Percentiles rank a stretch among this genome's conserved stretches.
Conservation (phyloP, 1,139 yeast genomes). For the Meyerozyma elateridarum region DNA sequence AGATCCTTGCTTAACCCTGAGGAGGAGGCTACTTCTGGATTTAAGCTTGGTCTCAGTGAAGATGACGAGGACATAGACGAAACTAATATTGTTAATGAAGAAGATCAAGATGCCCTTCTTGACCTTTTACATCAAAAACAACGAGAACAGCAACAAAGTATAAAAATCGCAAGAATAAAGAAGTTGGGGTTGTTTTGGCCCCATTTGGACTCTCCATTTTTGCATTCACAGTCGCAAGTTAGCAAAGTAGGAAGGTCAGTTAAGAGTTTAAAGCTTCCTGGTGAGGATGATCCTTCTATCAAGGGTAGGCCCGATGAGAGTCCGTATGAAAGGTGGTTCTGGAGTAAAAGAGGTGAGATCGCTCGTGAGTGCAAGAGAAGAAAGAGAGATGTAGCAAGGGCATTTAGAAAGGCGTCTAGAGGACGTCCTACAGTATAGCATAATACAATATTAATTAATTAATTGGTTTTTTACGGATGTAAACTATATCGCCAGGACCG, state of each 20-base stretch:
- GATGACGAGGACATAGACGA: conserved; percentile 37
- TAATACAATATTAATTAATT: not conserved
- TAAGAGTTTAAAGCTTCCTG: conserved; percentile 30
- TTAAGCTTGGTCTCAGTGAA: conserved; percentile 30
- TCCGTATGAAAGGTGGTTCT: conserved; percentile 73
- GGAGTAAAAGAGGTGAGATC: conserved; percentile 78
- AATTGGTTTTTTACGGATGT: conserved; percentile 1
- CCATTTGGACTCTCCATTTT: conserved; percentile 80
- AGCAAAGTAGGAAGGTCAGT: conserved; percentile 45
- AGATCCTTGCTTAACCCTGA: conserved; percentile 60
- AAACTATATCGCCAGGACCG: not conserved
- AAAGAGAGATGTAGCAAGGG: conserved; percentile 67
- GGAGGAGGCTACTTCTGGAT: conserved; percentile 16
- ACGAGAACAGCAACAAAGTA: conserved; percentile 16
- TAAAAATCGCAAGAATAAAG: conserved; percentile 10
- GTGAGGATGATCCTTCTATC: conserved; percentile 20
- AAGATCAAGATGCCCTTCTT: conserved; percentile 24
- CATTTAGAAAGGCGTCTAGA: conserved; percentile 40
- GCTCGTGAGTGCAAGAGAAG: conserved; percentile 71
- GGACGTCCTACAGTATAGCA: conserved; percentile 4
- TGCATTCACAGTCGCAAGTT: conserved; percentile 77
- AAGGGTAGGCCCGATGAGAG: conserved; percentile 25
- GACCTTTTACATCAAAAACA: conserved; percentile 30
- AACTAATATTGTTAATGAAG: conserved; percentile 14
- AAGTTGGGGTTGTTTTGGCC: conserved; percentile 68